Evolutionary conservation across 768 basidiomycete species (phyloP).

Genomic region (Termitomyces sp.): DNA sequence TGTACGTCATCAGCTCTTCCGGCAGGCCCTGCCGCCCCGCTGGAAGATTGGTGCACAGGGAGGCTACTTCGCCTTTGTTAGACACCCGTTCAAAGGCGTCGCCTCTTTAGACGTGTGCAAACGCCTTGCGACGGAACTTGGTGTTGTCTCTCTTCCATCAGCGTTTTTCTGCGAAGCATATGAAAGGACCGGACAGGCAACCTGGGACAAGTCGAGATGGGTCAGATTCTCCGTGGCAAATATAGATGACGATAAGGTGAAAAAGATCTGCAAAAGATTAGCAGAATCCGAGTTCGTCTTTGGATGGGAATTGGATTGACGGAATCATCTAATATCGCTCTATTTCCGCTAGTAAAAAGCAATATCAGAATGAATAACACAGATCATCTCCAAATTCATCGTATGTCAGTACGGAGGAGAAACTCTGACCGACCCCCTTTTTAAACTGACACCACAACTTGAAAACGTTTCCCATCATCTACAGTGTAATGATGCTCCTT

Average conservation of each 20-base stretch:
- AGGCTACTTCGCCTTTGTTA: slow-evolving; percentile 76
- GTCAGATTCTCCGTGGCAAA: slow-evolving; percentile 80
- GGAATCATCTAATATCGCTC: not conserved
- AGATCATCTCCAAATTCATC: too few relatives aligned
- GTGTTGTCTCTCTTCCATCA: slow-evolving; percentile 63
- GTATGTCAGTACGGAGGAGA: too few relatives aligned
- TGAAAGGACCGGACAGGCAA: slow-evolving; percentile 18
- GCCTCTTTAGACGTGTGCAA: slow-evolving; percentile 49
- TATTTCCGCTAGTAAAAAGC: not conserved
- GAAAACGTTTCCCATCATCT: too few relatives aligned
- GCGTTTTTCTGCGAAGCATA: slow-evolving; percentile 48
- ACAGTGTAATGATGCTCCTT: too few relatives aligned
- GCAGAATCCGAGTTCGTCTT: slow-evolving; percentile 29
- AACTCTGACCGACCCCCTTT: too few relatives aligned
- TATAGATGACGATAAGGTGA: slow-evolving; percentile 58
- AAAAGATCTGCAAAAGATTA: slow-evolving; percentile 46
- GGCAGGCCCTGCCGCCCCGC: slow-evolving; percentile 32
- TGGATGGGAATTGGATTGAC: slow-evolving; percentile 27
- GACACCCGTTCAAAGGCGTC: slow-evolving; percentile 49
- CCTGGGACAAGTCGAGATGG: slow-evolving; percentile 49
- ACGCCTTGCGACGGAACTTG: slow-evolving; percentile 53
- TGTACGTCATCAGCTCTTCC: slow-evolving; percentile 54
- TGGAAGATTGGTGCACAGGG: slow-evolving; percentile 67
- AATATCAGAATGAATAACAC: not conserved
- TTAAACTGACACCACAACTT: too few relatives aligned